Percentiles rank a stretch among this genome's conserved stretches.
Conservation (phyloP, 139 green algal genomes). For the Chlorella sp. region DNA sequence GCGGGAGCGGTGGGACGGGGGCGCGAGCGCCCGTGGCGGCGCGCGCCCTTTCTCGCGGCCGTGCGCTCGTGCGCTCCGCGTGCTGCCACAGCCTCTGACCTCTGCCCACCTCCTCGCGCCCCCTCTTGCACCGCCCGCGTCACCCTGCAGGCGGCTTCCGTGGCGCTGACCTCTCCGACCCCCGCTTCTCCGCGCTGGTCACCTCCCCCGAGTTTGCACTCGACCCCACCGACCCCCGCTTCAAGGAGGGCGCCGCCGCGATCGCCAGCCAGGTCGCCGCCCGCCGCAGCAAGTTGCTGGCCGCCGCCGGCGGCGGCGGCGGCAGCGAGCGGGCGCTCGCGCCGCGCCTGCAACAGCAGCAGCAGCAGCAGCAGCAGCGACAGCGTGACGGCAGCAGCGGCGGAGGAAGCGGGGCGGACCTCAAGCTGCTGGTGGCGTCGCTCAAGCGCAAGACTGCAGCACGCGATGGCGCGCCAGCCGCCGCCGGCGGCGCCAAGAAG, state of each 20-base stretch:
- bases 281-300: conserved; percentile 12
- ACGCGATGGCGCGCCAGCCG: no score
- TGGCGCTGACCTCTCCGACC: conserved; percentile 66
- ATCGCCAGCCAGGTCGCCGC: conserved; percentile 2
- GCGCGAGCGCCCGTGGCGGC: background rate
- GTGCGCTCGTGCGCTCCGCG: no score
- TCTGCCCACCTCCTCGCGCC: background rate
- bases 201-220: conserved; percentile 75
- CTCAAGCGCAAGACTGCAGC: conserved; percentile 67
- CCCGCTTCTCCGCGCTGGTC: conserved; percentile 78
- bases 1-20: no score
- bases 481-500: no score
- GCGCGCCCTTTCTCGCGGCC: no score
- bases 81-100: background rate
- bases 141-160: background rate
- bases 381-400: background rate
- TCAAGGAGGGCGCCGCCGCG: conserved; percentile 19
- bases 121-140: background rate
- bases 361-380: conserved; percentile 3
- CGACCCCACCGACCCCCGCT: conserved; percentile 92
- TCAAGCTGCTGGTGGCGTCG: conserved; percentile 70
- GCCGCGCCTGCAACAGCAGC: background rate
- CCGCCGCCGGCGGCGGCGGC: background rate
- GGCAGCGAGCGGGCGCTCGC: background rate
- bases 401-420: conserved; percentile 26